Evolutionary conservation across 139 green algal genomes (phyloP), one percentile per base, ranked within the genome.

Genomic region (Chlorella sp.): DNA sequence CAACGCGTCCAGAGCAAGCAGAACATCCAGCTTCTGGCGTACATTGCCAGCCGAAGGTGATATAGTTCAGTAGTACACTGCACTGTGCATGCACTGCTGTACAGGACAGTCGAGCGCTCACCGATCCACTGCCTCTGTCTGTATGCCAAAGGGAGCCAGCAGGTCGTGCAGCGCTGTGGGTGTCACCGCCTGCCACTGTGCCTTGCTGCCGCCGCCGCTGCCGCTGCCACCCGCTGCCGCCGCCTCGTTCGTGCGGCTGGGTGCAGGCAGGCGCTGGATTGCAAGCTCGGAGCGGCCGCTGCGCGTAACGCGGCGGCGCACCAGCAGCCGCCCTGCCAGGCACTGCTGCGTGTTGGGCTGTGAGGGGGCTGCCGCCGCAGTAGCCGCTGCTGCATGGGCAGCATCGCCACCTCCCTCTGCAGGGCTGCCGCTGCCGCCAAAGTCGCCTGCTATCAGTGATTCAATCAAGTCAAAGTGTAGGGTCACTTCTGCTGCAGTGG

Each of bases 91-190:
- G 44, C 44, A n/a, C n/a, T 51, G 6, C 7, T 51, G 60, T 32
- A 3, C 25, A 30, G 4, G n/a, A 12, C 60, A 12, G 5, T 13
- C 38, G 3, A 38, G 30, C 23, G 25, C 60, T 32, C 67, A 63
- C 80, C 80, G 56, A 21, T 85, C 80, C 21, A 84, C 64, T 1
- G 72, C 88, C 20, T 91, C 69, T 1, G 88, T 88, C n/a, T 90
- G 85, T 64, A 94, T 87, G 74, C 91, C 91, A 18, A 84, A 88
- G 0, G 80, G 70, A 12, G 71, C 38, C 44, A 95, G 88, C 55
- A 82, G 30, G 4, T 73, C 38, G 6, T 90, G 84, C 72, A 94
- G 83, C n/a, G 90, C 56, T 15, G n/a, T 81, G 30, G 85, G 70
- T 20, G 16, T 81, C 32, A 80, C 39, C 32, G 70, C 17, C 11